A percentile compares a stretch with the other conserved stretches of the same genome.
These are phyloP conservation scores for Aspergillus ellipticus DNA, from an alignment of 495 filamentous ascomycete genomes.

Conservation along the genomic window DNA sequence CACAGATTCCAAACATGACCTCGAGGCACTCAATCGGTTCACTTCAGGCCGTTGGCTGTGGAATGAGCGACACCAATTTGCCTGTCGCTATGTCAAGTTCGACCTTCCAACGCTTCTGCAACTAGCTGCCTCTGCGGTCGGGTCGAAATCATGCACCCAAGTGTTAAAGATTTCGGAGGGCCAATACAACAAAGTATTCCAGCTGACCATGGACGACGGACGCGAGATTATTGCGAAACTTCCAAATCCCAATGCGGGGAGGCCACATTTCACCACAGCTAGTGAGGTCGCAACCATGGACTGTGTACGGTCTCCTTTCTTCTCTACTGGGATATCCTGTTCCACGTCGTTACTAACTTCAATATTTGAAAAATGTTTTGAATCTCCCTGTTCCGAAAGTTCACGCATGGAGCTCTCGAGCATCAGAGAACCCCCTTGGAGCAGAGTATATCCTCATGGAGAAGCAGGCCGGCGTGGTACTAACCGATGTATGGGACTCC, in stretches of 20 bases:
- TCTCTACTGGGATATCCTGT: slow-evolving; percentile 7
- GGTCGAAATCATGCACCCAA: slow-evolving; percentile 19
- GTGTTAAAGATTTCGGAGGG: slow-evolving; percentile 35
- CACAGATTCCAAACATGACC: slow-evolving; percentile 13
- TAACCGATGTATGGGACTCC: slow-evolving; percentile 21
- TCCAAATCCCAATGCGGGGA: slow-evolving; percentile 35
- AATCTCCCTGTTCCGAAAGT: slow-evolving; percentile 28
- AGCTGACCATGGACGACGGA: slow-evolving; percentile 36
- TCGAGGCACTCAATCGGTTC: slow-evolving; percentile 20
- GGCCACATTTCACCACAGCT: slow-evolving; percentile 32
- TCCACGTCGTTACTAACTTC: slow-evolving; percentile 14
- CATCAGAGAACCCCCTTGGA: slow-evolving; percentile 25
- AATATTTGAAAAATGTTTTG: slow-evolving; percentile 21
- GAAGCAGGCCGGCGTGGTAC: slow-evolving; percentile 21
- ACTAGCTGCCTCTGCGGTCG: slow-evolving; percentile 21
- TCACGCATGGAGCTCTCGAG: slow-evolving; percentile 27
- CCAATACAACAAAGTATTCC: slow-evolving; percentile 37
- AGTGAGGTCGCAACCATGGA: slow-evolving; percentile 43
- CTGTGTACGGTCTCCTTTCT: slow-evolving; percentile 26
- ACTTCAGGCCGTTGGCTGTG: slow-evolving; percentile 27
- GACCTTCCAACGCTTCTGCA: slow-evolving; percentile 21
- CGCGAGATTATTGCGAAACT: slow-evolving; percentile 31
- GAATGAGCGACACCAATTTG: slow-evolving; percentile 24
- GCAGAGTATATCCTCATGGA: slow-evolving; percentile 37
- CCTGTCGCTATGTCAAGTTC: slow-evolving; percentile 24